These are phyloP conservation scores for Leptographium radiaticola DNA, from an alignment of 2,329 filamentous ascomycete genomes.

Conservation along the genomic window DNA sequence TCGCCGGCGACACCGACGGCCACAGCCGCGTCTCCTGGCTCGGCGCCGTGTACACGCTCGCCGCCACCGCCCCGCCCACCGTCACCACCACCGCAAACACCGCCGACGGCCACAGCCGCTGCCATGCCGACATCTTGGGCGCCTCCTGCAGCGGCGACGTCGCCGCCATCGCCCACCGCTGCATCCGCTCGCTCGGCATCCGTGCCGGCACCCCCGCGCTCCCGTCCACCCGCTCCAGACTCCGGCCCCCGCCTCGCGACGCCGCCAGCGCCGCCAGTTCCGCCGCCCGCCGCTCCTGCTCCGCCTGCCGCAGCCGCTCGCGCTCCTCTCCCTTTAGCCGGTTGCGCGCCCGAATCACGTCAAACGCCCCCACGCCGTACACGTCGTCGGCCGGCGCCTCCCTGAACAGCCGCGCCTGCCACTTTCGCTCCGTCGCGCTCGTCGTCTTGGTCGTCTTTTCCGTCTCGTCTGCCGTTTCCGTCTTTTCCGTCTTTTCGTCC, in stretches of 20 bases:
- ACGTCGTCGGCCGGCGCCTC: constrained; percentile 26
- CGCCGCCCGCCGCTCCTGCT: constrained; percentile 17
- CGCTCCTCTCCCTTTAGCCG: constrained; percentile 34
- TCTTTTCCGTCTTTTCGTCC: constrained; percentile 8
- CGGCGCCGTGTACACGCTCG: constrained; percentile 12
- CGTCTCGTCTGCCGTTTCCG: background rate
- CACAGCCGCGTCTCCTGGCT: background rate
- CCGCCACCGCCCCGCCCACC: constrained; percentile 27
- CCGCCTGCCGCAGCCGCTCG: constrained; percentile 13
- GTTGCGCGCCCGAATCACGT: constrained; percentile 42
- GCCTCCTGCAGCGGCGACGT: constrained; percentile 37
- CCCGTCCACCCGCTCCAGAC: constrained; percentile 19
- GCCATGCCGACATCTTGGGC: constrained; percentile 36
- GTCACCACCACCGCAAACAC: constrained; percentile 32
- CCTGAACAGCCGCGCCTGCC: constrained; percentile 14
- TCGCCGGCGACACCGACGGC: constrained; percentile 36
- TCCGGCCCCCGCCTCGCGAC: constrained; percentile 22
- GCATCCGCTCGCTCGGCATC: constrained; percentile 24
- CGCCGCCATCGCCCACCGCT: constrained; percentile 29
- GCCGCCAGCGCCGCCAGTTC: constrained; percentile 20
- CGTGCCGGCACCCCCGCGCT: constrained; percentile 19
- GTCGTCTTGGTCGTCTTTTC: background rate
- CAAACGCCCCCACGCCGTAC: constrained; percentile 44
- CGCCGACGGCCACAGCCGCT: constrained; percentile 43
- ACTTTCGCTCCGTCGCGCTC: constrained; percentile 6